Base-by-base conservation (phyloP, 495 filamentous ascomycete species). In the Penicillium bialowiezense region DNA sequence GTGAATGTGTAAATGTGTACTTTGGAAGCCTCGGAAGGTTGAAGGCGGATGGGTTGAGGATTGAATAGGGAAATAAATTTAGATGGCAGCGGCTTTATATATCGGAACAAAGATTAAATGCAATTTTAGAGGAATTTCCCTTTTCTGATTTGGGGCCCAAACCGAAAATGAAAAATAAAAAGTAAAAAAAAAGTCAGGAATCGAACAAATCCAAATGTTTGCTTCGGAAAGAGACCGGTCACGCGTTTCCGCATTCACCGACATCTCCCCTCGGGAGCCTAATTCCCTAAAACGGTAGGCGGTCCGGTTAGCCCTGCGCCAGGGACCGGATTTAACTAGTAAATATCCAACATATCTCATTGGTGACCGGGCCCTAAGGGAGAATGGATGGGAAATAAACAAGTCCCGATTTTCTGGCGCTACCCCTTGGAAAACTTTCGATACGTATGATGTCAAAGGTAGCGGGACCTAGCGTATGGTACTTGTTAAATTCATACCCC, bases 231-330 rank as follows among this genome's bases (percentile, higher is more conserved):
- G 38, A 50, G 47, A 50, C 56, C 37, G 50, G 45, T 57, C 57
- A 54, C 50, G 50, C 50, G 38, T 41, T 37, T 52, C 41, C 29
- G 7, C 28, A 23, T 55, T 63, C 59, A 63, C 59, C 59, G 59
- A 60, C 59, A 49, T 49, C 43, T 61, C 52, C 54, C 44, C 15
- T 31, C 21, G n/a, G 15, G 24, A 29, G 52, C 48, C 48, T 49
- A 48, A 43, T 56, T 56, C 7, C 24, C 4, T 28, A 26, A 43
- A 48, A 43, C 36, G 44, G 38, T 43, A 4, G 26, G 17, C 46
- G 57, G 50, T 17, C 53, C 57, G 45, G 28, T 29, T 42, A 43
- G 28, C 50, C 54, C 28, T 6, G 31, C 14, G 14, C 40, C 14
- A 28, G 29, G 33, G 15, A 41, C 47, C 31, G 41, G n/a, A n/a